Evolutionary conservation across 495 filamentous ascomycete genomes (phyloP).

Genomic region (Aspergillus mulundensis): DNA sequence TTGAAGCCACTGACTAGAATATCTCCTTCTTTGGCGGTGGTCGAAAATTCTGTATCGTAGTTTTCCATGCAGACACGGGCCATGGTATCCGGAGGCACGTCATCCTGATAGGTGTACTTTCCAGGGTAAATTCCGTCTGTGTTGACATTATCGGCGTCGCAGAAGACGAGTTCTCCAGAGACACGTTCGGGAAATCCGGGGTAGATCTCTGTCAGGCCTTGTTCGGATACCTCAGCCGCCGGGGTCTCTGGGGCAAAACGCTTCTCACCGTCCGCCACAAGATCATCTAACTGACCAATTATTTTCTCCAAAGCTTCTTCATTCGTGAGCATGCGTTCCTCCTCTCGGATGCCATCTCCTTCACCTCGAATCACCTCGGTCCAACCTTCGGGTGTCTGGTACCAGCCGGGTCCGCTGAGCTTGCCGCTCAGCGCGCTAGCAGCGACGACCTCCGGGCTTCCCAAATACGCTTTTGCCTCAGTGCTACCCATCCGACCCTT

Average conservation of each 20-base stretch:
- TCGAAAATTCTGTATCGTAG: conserved; percentile 70
- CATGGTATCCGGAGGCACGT: conserved; percentile 80
- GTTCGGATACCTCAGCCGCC: conserved; percentile 20
- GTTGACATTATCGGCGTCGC: conserved; percentile 53
- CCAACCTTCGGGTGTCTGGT: conserved; percentile 63
- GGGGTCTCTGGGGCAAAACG: conserved; percentile 27
- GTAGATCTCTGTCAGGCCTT: conserved; percentile 40
- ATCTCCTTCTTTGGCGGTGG: conserved; percentile 59
- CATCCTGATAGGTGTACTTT: conserved; percentile 57
- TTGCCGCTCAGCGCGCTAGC: conserved; percentile 76
- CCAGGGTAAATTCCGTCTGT: conserved; percentile 78
- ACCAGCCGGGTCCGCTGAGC: conserved; percentile 78
- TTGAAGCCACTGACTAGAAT: conserved; percentile 86
- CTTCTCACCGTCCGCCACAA: conserved; percentile 52
- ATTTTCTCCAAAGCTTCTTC: conserved; percentile 67
- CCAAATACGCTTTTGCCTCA: conserved; percentile 83
- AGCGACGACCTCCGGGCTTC: conserved; percentile 86
- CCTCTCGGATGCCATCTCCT: conserved; percentile 59
- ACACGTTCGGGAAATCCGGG: conserved; percentile 51
- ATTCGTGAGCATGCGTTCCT: conserved; percentile 57
- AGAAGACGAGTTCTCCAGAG: conserved; percentile 51
- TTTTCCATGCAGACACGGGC: conserved; percentile 88
- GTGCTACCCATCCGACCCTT: conserved; percentile 86
- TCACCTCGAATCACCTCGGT: conserved; percentile 65
- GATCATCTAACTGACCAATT: conserved; percentile 59